Evolutionary conservation across 2,329 filamentous ascomycete genomes (phyloP).

Genomic region (Colletotrichum incanum): DNA sequence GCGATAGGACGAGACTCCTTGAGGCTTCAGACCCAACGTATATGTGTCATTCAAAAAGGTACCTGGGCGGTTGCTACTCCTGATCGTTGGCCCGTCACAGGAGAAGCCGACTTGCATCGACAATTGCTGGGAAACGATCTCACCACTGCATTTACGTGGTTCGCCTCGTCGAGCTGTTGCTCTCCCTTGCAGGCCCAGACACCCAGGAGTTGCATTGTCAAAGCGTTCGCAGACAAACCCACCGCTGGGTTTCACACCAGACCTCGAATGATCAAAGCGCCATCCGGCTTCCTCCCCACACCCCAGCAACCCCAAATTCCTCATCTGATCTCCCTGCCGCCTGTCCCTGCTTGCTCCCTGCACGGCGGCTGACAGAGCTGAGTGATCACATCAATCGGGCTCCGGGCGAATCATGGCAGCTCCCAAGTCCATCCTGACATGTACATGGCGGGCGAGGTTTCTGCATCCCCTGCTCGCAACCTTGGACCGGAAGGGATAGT

Average conservation of each 20-base stretch:
- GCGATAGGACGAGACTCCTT: background rate
- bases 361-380: slow-evolving; percentile 38
- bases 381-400: slow-evolving; percentile 37
- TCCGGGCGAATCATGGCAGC: slow-evolving; percentile 35
- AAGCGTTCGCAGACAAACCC: slow-evolving; percentile 39
- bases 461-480: slow-evolving; percentile 30
- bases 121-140: background rate
- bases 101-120: background rate
- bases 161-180: slow-evolving; percentile 3
- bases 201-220: slow-evolving; percentile 23
- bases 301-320: slow-evolving; percentile 37
- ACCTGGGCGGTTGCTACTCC: background rate
- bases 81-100: background rate
- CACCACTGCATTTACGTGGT: slow-evolving; percentile 1
- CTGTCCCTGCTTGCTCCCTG: slow-evolving; percentile 24
- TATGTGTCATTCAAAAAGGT: background rate
- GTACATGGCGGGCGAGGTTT: slow-evolving; percentile 16
- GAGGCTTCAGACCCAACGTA: background rate
- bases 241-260: slow-evolving; percentile 40
- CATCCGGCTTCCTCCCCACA: slow-evolving; percentile 22
- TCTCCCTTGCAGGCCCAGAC: slow-evolving; percentile 10
- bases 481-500: slow-evolving; percentile 21
- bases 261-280: slow-evolving; percentile 41
- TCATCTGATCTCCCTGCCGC: slow-evolving; percentile 38
- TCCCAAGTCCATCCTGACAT: slow-evolving; percentile 31